Base-by-base conservation (phyloP, 2,329 filamentous ascomycete genomes). In the Aspergillus flavus region DNA sequence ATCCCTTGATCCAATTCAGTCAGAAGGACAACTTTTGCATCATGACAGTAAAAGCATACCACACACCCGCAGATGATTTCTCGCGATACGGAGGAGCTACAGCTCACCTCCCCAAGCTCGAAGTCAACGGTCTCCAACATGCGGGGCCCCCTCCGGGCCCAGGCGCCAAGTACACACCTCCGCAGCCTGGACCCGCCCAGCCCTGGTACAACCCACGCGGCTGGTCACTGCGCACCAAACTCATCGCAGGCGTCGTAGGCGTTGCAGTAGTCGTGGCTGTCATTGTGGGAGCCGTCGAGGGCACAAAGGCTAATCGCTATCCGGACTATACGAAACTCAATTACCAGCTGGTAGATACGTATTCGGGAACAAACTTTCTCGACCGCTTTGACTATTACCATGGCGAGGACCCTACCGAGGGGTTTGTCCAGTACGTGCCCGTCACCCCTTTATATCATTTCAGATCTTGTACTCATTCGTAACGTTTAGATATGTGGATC, bases 141-240 rank as follows among this genome's bases (percentile, higher is more conserved):
- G 65, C 66, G 10, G 57, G 61, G 10, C 41, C 62, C 10, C 69
- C 65, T 10, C 62, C 66, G 16, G 64, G 63, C 23, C 58, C 66
- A 4, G 63, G 60, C 11, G 48, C 63, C 19, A 45, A 41, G 4
- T 36, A 62, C 4, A 59, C 61, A 2, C 57, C 63, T 10, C 48
- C 64, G n/a, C n/a, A 48, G 10, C 53, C 59, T 7, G 41, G 63
- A 28, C n/a, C 53, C 10, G 57, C 56, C 28, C 36, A 61, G 14
- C 70, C 68, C 64, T 74, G 71, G 78, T 86, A 82, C 73, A 79
- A 87, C 64, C 81, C 83, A 0, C 78, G 79, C 57, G 79, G 79
- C 54, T 89, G 87, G 87, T 76, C 81, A 46, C 82, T 83, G 71
- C 82, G 80, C 62, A 79, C 77, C 12, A 88, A 84, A 83, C 71